Conservation (phyloP, 768 basidiomycete genomes). For the Pleurotus tuoliensis region DNA sequence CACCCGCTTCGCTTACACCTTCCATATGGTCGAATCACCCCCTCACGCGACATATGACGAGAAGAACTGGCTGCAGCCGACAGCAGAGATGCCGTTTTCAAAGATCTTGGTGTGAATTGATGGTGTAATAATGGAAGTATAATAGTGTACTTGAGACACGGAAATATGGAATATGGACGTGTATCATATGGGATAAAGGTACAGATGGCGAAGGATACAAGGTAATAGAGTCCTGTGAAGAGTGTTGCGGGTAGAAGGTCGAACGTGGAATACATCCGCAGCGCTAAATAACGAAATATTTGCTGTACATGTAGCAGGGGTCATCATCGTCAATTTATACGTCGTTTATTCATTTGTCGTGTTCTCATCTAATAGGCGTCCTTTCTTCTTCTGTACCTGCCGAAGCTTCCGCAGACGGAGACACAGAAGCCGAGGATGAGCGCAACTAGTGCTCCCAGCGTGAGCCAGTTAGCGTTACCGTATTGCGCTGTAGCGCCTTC, state of each 20-base stretch:
- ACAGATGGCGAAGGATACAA: too few relatives aligned
- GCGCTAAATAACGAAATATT: too few relatives aligned
- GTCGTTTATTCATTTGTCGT: neutral
- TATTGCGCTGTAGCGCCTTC: constrained; percentile 47
- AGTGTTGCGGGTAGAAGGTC: too few relatives aligned
- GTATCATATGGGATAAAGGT: too few relatives aligned
- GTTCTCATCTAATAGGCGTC: constrained; percentile 17
- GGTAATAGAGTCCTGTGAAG: too few relatives aligned
- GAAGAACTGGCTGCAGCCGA: constrained; percentile 96
- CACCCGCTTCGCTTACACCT: constrained; percentile 92
- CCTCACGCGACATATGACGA: constrained; percentile 73
- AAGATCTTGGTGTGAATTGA: neutral
- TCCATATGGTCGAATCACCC: constrained; percentile 86
- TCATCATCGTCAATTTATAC: neutral
- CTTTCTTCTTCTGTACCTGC: constrained; percentile 50
- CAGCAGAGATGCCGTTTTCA: constrained; percentile 76
- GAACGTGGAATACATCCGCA: too few relatives aligned
- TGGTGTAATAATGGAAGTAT: too few relatives aligned
- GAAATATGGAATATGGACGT: too few relatives aligned
- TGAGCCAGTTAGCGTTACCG: constrained; percentile 84
- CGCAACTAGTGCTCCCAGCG: constrained; percentile 67
- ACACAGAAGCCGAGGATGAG: constrained; percentile 66
- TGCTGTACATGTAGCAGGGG: neutral
- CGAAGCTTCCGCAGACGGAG: constrained; percentile 62
- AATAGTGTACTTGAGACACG: too few relatives aligned